These are phyloP conservation scores for Brasenia schreberi DNA, from an alignment of 164 flowering plant genomes.

Conservation along the genomic window DNA sequence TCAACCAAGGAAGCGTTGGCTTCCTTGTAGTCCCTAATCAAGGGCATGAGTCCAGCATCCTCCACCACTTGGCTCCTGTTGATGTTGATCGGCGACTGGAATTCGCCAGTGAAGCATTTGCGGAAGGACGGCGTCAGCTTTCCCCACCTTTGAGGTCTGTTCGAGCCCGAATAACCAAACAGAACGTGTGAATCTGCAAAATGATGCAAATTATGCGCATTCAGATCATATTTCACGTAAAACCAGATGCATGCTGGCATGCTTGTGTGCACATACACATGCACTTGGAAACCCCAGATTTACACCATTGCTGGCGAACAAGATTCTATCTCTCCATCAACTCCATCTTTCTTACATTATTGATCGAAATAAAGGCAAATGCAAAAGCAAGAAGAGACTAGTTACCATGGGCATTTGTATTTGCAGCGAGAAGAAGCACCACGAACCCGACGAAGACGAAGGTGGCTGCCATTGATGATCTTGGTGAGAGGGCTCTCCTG, in stretches of 20 bases:
- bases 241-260: too few relatives aligned
- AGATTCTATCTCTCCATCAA: too few relatives aligned
- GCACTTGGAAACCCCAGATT: too few relatives aligned
- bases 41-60: conserved; percentile 16
- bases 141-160: conserved; percentile 44
- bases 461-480: background rate
- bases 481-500: background rate
- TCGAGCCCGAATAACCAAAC: conserved; percentile 25
- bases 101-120: conserved; percentile 24
- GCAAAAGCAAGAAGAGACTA: background rate
- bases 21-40: conserved; percentile 21
- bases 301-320: too few relatives aligned
- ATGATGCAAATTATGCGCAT: background rate
- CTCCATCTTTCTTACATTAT: too few relatives aligned
- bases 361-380: too few relatives aligned
- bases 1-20: conserved; percentile 39
- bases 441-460: background rate
- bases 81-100: conserved; percentile 52
- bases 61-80: conserved; percentile 5
- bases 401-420: background rate
- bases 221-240: too few relatives aligned
- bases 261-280: too few relatives aligned
- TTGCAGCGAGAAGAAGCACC: background rate
- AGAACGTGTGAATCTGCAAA: conserved; percentile 2
- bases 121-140: conserved; percentile 16